phyloP scores from a whole-genome alignment of 2,329 filamentous ascomycete genomes.

The Colletotrichum sp. region DNA sequence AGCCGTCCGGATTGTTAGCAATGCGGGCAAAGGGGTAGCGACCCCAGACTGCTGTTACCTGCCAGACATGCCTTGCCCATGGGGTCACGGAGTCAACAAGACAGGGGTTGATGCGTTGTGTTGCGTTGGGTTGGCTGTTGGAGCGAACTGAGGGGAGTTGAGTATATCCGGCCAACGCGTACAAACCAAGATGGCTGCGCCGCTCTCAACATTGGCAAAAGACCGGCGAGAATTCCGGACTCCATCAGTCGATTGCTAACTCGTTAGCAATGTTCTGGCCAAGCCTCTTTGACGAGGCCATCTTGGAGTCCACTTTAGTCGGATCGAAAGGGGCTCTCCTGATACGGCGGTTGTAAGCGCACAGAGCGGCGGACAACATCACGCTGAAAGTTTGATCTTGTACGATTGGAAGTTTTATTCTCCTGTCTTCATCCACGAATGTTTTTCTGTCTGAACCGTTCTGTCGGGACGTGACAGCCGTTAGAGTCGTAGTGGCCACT shows the following conservation, averaged over 20 bases:
- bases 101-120: neutral
- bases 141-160: neutral
- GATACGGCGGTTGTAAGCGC: neutral
- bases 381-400: neutral
- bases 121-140: neutral
- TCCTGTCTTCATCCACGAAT: neutral
- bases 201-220: neutral
- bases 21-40: neutral
- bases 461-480: neutral
- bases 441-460: neutral
- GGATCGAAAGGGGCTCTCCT: neutral
- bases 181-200: neutral
- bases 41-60: slow-evolving; percentile 4
- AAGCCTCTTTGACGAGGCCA: neutral
- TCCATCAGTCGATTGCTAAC: neutral
- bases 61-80: neutral
- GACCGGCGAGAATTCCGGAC: neutral
- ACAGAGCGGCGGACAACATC: neutral
- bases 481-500: neutral
- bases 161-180: slow-evolving; percentile 8
- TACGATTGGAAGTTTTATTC: neutral
- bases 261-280: neutral
- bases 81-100: neutral
- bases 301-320: neutral
- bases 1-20: neutral